Evolutionary conservation across 108 stramenopile genomes (phyloP), one percentile per base, ranked within the genome.

Genomic region (Cyclotella cryptica): DNA sequence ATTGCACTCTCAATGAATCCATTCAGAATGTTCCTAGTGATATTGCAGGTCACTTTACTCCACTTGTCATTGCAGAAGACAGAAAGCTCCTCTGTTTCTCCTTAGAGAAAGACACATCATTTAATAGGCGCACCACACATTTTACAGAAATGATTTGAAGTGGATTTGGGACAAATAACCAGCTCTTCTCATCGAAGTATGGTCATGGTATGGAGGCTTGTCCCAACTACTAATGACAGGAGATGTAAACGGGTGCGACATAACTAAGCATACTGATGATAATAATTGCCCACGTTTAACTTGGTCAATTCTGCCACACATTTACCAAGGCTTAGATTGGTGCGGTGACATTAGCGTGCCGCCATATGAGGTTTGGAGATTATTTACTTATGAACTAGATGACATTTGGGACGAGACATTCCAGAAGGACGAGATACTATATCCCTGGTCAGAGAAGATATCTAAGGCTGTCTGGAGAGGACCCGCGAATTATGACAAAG

Each of bases 391-490:
- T 14, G 45, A 13, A 47, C 40, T 2, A 35, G 35, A 35, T 35
- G 35, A 35, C 35, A 6, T 5, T 35, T 35, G 35, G 35, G 35
- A 35, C 35, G 35, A 35, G 35, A 35, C 4, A 6, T 35, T 35
- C 35, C 35, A 6, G 35, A 35, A 5, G 11, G 26, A 78, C 35
- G 72, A 65, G 6, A 1, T 15, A 10, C 6, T 21, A 1, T 79
- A 79, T 61, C 78, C 78, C 15, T 79, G 78, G 78, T 28, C 11
- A 5, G 18, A 4, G 7, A 79, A 79, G 51, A 30, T 79, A 15
- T 0, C 22, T 0, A 74, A 59, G 46, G 78, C 78, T 22, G 78
- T 79, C 2, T 79, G 78, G 78, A 72, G 78, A 30, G 78, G 78
- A 52, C 63, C 70, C 19, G 55, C 71, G 12, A 79, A 71, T 6